Base-by-base conservation (phyloP, 1,284 basidiomycete species). In the Cryptococcus sp. region DNA sequence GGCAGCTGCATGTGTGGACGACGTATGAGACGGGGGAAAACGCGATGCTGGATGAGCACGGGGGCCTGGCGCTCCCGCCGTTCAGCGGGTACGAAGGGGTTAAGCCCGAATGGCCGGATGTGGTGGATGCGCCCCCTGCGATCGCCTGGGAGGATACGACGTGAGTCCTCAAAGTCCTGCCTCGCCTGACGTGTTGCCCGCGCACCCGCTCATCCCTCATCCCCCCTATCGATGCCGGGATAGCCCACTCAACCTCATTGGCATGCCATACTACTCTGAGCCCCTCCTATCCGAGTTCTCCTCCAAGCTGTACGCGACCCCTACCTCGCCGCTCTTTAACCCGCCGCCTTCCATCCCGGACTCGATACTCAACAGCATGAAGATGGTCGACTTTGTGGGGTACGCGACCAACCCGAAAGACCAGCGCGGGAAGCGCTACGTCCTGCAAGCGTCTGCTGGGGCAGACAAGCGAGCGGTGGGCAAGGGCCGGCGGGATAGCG, bases 61-160 rank as follows among this genome's bases (percentile, higher is more conserved):
- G 74, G 13, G 61, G 59, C 39, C 46, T 76, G 40, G 47, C 53
- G 13, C 50, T 79, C 53, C 75, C 85, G 7, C 88, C 88, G 2
- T 89, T 95, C 78, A 97, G 94, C 69, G 89, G 91, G 0, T 94
- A 88, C 70, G 86, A 89, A 59, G 88, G 70, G 1, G 84, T 88
- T 59, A 85, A 90, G 13, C 80, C 89, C 39, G 90, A 94, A 67
- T 88, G 90, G 85, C 86, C 91, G 2, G 90, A 95, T 74, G 77
- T 83, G 6, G 82, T 85, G 0, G 86, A 87, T 39, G 80, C 84
- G 4, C 76, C 86, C 1, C 86, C 87, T 1, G 80, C 86, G 4
- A 84, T 96, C 53, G 78, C 84, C 12, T 98, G 94, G 93, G 83
- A 82, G 3, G 85, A 89, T 53, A 80, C 82, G 40, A 95, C 89